Base-by-base conservation (phyloP, 192 early-diverging fungal genomes). In the Rhizophagus prolifer region DNA sequence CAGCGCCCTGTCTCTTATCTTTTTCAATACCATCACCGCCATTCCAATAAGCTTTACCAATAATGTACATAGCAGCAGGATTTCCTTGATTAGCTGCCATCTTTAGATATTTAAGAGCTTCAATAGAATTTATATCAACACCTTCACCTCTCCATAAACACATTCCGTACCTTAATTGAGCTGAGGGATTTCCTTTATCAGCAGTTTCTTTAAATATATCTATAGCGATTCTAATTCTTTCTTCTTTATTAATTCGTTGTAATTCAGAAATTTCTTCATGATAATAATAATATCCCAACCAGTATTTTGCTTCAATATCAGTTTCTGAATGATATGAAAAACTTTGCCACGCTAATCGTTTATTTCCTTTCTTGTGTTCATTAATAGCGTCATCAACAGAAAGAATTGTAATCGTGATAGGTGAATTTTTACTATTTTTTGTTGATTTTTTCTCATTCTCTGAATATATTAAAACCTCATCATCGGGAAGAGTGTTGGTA, bases 11-110 rank as follows among this genome's bases (percentile, higher is more conserved):
- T 47, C 4, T 21, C n/a, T 75, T 25, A 64, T 75, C 73, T 46
- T 47, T 19, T 13, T n/a, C n/a, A 13, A 64, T 19, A 19, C 36
- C 60, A 9, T n/a, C 38, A 4, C 10, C 14, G 9, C 73, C 61
- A 23, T 46, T 61, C 14, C 38, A 75, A 75, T 64, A 75, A 25
- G 19, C 25, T 12, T 58, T 63, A 4, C 73, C 73, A 41, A 75
- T 25, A 46, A 63, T 75, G 50, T 64, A 75, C 73, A 75, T 75
- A 3, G 60, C 73, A 2, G 73, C 63, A 23, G 28, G 8, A 64
- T 75, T 64, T 16, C 26, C 44, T 25, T 63, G 9, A 46, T 47
- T 30, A 63, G 73, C 73, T 8, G 73, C 60, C 14, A 64, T 19
- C 9, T 75, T 19, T 19, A 26, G 34, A 75, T 75, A 75, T 28